A percentile compares a stretch with the other conserved stretches of the same genome.
Conservation (phyloP, 2,329 filamentous ascomycete genomes). For the Pseudogymnoascus sp. region DNA sequence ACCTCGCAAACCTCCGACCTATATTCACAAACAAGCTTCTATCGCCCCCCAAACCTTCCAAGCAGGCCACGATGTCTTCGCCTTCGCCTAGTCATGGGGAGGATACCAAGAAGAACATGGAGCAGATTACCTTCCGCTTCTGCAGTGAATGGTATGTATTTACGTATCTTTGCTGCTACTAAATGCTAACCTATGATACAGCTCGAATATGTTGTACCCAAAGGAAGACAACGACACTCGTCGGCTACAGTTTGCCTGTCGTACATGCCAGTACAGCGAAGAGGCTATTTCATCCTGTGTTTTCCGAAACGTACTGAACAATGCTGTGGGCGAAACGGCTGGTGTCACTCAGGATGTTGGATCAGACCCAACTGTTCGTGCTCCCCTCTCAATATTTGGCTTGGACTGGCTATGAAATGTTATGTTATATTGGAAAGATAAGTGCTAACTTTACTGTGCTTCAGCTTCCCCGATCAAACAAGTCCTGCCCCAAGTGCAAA, state of each 20-base stretch:
- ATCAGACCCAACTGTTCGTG: slow-evolving; percentile 96
- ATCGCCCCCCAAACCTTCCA: background rate
- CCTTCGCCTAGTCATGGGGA: slow-evolving; percentile 42
- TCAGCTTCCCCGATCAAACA: slow-evolving; percentile 85
- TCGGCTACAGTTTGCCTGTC: slow-evolving; percentile 88
- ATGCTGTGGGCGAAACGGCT: slow-evolving; percentile 85
- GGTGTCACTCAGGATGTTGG: slow-evolving; percentile 96
- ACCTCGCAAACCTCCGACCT: background rate
- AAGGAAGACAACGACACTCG: slow-evolving; percentile 83
- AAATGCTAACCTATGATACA: slow-evolving; percentile 28
- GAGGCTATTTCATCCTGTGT: slow-evolving; percentile 82
- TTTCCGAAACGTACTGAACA: slow-evolving; percentile 90
- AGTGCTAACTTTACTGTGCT: slow-evolving; percentile 24
- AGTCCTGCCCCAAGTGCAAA: slow-evolving; percentile 74
- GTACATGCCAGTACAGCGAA: slow-evolving; percentile 88
- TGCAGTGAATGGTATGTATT: slow-evolving; percentile 78
- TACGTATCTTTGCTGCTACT: background rate
- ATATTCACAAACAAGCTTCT: background rate
- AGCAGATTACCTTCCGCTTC: slow-evolving; percentile 94
- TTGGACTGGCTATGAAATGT: slow-evolving; percentile 39
- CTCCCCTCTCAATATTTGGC: slow-evolving; percentile 36
- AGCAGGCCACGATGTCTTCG: slow-evolving; percentile 41
- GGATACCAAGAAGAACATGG: slow-evolving; percentile 42
- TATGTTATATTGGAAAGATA: background rate
- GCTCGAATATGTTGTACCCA: slow-evolving; percentile 95